These are phyloP conservation scores for Friedmanniomyces endolithicus DNA, from an alignment of 495 filamentous ascomycete genomes.

Conservation along the genomic window DNA sequence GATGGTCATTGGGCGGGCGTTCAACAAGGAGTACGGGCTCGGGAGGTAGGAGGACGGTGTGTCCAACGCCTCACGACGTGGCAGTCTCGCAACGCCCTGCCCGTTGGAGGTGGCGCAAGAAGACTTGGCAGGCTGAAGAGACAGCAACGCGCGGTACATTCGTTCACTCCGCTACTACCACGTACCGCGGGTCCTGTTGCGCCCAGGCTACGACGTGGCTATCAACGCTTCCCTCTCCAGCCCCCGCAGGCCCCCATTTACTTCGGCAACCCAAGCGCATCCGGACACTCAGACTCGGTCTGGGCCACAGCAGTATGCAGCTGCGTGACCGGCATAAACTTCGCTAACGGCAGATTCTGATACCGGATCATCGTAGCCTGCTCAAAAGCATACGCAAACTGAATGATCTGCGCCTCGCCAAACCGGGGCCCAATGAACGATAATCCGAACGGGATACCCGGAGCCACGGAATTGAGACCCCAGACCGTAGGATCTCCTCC, in stretches of 20 bases:
- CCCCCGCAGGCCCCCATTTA: too few relatives aligned
- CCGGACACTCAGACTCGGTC: too few relatives aligned
- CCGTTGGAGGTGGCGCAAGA: too few relatives aligned
- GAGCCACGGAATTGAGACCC: constrained; percentile 10
- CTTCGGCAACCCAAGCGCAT: too few relatives aligned
- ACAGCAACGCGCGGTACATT: too few relatives aligned
- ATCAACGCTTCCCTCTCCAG: too few relatives aligned
- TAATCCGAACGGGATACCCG: constrained; percentile 15
- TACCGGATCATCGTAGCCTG: neutral
- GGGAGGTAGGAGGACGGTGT: neutral
- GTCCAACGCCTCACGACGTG: too few relatives aligned
- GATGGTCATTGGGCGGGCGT: constrained; percentile 89
- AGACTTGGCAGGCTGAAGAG: too few relatives aligned
- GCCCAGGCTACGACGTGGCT: too few relatives aligned
- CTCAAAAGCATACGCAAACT: constrained; percentile 4
- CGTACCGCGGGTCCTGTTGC: too few relatives aligned
- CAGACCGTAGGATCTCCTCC: neutral
- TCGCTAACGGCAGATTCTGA: neutral
- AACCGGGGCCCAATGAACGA: constrained; percentile 1
- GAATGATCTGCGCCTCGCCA: neutral
- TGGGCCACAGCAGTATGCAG: neutral
- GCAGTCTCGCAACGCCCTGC: too few relatives aligned
- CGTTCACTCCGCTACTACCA: too few relatives aligned
- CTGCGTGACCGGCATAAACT: neutral
- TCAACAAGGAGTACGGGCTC: constrained; percentile 72